Conservation (phyloP, 805 yeast genomes). For the Nakazawaea holstii region DNA sequence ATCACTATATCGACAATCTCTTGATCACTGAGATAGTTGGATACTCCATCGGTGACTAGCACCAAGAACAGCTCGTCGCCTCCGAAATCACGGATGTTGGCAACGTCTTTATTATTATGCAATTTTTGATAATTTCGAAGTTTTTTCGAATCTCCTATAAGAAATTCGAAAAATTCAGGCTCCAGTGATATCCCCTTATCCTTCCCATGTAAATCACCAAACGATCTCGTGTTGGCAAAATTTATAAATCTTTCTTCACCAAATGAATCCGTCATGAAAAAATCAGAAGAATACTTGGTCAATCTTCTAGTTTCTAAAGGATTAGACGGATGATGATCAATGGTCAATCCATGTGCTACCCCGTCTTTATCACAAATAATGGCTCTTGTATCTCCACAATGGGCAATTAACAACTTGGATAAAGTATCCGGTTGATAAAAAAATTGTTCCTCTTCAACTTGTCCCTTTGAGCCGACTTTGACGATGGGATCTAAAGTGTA, state of each 20-base stretch:
- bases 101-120: slow-evolving; percentile 16
- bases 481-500: slow-evolving; percentile 22
- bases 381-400: slow-evolving; percentile 89
- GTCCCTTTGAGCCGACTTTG: no score
- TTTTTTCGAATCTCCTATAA: slow-evolving; percentile 55
- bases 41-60: slow-evolving; percentile 82
- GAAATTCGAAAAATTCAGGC: slow-evolving; percentile 72
- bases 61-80: slow-evolving; percentile 88
- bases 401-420: slow-evolving; percentile 71
- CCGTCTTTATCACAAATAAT: slow-evolving; percentile 81
- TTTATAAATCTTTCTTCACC: slow-evolving; percentile 81
- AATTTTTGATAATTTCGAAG: slow-evolving; percentile 26
- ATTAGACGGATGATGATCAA: slow-evolving; percentile 83
- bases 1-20: slow-evolving; percentile 85
- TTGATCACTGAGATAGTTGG: slow-evolving; percentile 78
- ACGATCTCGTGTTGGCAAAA: slow-evolving; percentile 88
- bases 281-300: slow-evolving; percentile 54
- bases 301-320: slow-evolving; percentile 72
- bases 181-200: slow-evolving; percentile 85
- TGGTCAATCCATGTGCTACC: slow-evolving; percentile 70
- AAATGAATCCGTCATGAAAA: slow-evolving; percentile 80
- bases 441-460: slow-evolving; percentile 24
- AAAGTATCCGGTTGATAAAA: slow-evolving; percentile 65
- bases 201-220: slow-evolving; percentile 84
- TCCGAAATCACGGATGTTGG: slow-evolving; percentile 41